Evolutionary conservation across 495 filamentous ascomycete genomes (phyloP).

Genomic region (Annulohypoxylon nitens): DNA sequence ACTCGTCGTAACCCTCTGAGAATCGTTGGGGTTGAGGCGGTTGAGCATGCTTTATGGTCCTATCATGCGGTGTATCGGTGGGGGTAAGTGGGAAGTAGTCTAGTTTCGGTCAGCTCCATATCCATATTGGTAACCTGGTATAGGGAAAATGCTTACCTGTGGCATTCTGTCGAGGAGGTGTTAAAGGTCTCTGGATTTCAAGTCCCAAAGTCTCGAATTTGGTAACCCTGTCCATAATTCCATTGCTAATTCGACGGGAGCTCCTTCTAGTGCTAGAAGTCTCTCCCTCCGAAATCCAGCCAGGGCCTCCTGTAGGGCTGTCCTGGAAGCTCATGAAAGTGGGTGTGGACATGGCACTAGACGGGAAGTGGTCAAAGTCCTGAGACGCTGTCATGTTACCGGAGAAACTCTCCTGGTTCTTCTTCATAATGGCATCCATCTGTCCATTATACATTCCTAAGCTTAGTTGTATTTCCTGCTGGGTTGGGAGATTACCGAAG

Average conservation of each 20-base stretch:
- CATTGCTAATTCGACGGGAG: slow-evolving; percentile 66
- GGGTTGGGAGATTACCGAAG: slow-evolving; percentile 48
- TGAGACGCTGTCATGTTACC: slow-evolving; percentile 47
- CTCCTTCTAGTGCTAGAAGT: slow-evolving; percentile 52
- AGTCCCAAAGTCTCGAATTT: slow-evolving; percentile 64
- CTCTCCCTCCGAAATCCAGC: slow-evolving; percentile 63
- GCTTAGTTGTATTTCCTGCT: slow-evolving; percentile 52
- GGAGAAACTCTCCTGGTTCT: slow-evolving; percentile 56
- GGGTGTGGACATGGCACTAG: slow-evolving; percentile 59
- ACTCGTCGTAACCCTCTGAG: slow-evolving; percentile 65
- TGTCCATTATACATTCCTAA: slow-evolving; percentile 59
- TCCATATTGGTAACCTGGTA: neutral
- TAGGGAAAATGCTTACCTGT: slow-evolving; percentile 60
- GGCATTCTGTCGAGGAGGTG: slow-evolving; percentile 68
- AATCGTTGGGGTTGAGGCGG: slow-evolving; percentile 57
- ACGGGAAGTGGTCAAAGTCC: slow-evolving; percentile 59
- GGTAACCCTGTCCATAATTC: slow-evolving; percentile 64
- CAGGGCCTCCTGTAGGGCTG: slow-evolving; percentile 55
- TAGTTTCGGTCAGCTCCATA: slow-evolving; percentile 37
- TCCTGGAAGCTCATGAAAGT: slow-evolving; percentile 62
- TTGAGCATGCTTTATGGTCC: slow-evolving; percentile 48
- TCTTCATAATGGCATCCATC: slow-evolving; percentile 59
- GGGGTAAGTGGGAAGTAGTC: slow-evolving; percentile 65
- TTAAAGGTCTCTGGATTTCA: slow-evolving; percentile 65
- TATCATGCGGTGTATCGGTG: slow-evolving; percentile 60